phyloP scores from a whole-genome alignment of 2,329 filamentous ascomycete species.

The Fusarium pilosicola region DNA sequence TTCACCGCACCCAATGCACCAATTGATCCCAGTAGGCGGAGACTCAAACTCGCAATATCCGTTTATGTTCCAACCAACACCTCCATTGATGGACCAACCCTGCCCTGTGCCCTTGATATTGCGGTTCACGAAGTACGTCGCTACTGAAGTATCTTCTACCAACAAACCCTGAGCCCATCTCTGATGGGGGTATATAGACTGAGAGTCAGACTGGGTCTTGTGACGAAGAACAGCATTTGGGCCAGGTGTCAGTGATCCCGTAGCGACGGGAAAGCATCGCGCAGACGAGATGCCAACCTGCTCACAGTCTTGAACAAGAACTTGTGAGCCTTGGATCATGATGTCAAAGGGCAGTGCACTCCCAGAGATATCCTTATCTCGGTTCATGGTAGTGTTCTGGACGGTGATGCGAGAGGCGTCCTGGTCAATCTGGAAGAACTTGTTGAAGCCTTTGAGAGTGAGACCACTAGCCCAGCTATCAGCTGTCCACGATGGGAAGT shows the following conservation, averaged over 20 bases:
- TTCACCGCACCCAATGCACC: constrained; percentile 32
- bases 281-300: constrained; percentile 21
- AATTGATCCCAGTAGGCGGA: constrained; percentile 36
- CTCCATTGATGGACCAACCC: constrained; percentile 39
- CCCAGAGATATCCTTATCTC: constrained; percentile 16
- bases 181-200: constrained; percentile 38
- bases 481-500: constrained; percentile 32
- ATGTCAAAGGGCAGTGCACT: constrained; percentile 32
- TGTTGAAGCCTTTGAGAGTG: constrained; percentile 33
- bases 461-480: constrained; percentile 35
- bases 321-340: constrained; percentile 28
- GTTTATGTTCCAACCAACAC: constrained; percentile 35
- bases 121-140: constrained; percentile 18
- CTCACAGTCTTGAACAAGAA: constrained; percentile 29
- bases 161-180: constrained; percentile 39
- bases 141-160: constrained; percentile 25
- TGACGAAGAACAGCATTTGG: constrained; percentile 37
- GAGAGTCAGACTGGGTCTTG: constrained; percentile 11
- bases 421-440: constrained; percentile 25
- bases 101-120: constrained; percentile 28
- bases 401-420: constrained; percentile 34
- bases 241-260: constrained; percentile 20
- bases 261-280: constrained; percentile 29
- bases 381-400: constrained; percentile 18
- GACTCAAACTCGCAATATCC: constrained; percentile 19